Evolutionary conservation across 2,329 filamentous ascomycete genomes (phyloP).

Genomic region (Fusarium chlamydosporum): DNA sequence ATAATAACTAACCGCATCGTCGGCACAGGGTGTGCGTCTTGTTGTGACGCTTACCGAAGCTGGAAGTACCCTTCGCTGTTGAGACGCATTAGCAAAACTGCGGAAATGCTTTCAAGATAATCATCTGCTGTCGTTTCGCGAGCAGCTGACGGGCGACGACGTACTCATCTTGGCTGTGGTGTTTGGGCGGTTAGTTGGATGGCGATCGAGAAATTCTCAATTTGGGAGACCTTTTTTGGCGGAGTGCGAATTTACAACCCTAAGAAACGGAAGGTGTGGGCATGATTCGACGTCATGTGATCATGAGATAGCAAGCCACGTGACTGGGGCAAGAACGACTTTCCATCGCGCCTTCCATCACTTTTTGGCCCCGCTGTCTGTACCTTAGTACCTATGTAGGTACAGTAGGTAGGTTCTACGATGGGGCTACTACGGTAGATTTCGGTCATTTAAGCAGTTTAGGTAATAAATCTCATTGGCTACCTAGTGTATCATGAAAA

Average conservation of each 20-base stretch:
- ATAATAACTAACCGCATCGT: constrained; percentile 86
- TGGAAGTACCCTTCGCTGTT: constrained; percentile 71
- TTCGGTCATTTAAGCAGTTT: neutral
- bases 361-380: neutral
- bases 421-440: too few relatives aligned
- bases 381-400: too few relatives aligned
- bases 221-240: constrained; percentile 56
- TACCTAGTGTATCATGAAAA: neutral
- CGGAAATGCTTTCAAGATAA: constrained; percentile 30
- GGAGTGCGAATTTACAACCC: constrained; percentile 57
- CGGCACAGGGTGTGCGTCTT: constrained; percentile 99
- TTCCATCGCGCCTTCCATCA: constrained; percentile 1
- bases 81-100: constrained; percentile 48
- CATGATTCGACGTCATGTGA: constrained; percentile 53
- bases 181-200: constrained; percentile 58
- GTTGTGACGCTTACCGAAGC: constrained; percentile 82
- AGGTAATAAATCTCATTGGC: neutral
- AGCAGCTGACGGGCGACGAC: constrained; percentile 52
- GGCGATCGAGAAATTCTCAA: constrained; percentile 57
- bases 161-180: constrained; percentile 71
- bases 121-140: constrained; percentile 38
- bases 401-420: too few relatives aligned
- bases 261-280: constrained; percentile 50
- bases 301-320: constrained; percentile 14
- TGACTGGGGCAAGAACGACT: constrained; percentile 44